Base-by-base conservation (phyloP, 345 rosid genomes). In the Syzygium aqueum region DNA sequence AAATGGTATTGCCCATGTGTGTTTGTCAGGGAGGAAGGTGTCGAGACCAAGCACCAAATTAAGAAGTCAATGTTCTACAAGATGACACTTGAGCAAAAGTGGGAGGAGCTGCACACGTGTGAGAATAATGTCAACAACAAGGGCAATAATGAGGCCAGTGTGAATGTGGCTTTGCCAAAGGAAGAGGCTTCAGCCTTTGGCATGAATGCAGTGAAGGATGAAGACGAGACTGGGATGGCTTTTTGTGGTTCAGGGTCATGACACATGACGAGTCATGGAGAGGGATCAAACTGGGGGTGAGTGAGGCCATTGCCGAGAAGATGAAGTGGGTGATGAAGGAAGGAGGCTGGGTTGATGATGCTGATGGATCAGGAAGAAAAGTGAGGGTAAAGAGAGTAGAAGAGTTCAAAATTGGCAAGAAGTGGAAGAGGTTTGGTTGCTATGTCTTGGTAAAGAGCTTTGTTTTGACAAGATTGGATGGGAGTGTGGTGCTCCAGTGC, bases 251-350 rank as follows among this genome's bases (percentile, higher is more conserved):
- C 84, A 91, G 88, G 86, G 92, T 52, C 54, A 51, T 28, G 53
- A 77, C 15, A 9, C 67, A 19, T 43, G 90, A 87, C 43, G 88
- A 89, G 27, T 86, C 88, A 27, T 86, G 91, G 67, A 86, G 77
- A 67, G 85, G 91, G 67, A 49, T 28, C 7, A 85, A 88, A 17
- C 91, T 94, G 85, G 98, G 95, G 14, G 63, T 94, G 88, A 95
- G 97, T 84, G 57, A 84, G n/a, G 93, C 89, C 33, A 93, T 93
- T n/a, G 93, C 92, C 59, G 97, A 95, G 90, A 96, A 93, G 77
- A 95, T 95, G 95, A 94, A 86, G 89, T 92, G 94, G 94, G 87
- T 92, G 84, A 89, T 91, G 90, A 96, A 93, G 91, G 93, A 89
- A 88, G 98, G 96, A 89, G 98, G 96, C 16, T 95, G 95, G 95